These are phyloP conservation scores for Naumovozyma castellii DNA, from an alignment of 805 yeast genomes.

Conservation along the genomic window DNA sequence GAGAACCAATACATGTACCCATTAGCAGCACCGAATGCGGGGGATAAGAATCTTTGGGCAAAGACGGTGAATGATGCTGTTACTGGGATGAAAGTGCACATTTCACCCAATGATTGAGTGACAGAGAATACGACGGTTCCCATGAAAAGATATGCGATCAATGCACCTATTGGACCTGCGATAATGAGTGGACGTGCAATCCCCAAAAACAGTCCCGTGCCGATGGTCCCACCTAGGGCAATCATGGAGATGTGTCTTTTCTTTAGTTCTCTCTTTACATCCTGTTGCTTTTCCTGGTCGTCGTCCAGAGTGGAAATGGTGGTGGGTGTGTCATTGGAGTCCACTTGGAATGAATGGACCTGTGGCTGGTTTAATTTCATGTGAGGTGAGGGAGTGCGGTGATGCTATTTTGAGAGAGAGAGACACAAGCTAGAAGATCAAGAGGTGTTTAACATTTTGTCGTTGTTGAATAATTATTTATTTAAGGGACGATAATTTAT, in stretches of 20 bases:
- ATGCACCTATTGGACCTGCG: conserved; percentile 47
- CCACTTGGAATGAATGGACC: neutral
- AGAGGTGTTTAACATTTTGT: too few relatives aligned
- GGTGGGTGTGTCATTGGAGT: neutral
- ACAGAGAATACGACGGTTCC: conserved; percentile 53
- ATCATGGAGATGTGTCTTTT: conserved; percentile 61
- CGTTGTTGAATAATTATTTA: too few relatives aligned
- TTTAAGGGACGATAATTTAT: too few relatives aligned
- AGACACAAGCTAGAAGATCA: too few relatives aligned
- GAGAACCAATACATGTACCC: conserved; percentile 66
- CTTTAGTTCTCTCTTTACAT: conserved; percentile 41
- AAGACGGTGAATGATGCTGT: conserved; percentile 55
- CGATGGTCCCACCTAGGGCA: conserved; percentile 67
- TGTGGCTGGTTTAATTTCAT: too few relatives aligned
- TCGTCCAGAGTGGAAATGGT: neutral
- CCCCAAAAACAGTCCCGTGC: conserved; percentile 62
- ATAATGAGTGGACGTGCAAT: conserved; percentile 13
- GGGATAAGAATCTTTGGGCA: conserved; percentile 53
- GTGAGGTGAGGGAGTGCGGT: too few relatives aligned
- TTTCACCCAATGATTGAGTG: conserved; percentile 64
- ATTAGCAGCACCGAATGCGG: conserved; percentile 57
- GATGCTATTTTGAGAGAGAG: too few relatives aligned
- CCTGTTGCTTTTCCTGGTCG: conserved; percentile 1
- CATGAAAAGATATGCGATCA: conserved; percentile 52
- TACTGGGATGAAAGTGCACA: conserved; percentile 67